Evolutionary conservation across 1,284 basidiomycete genomes (phyloP).

Genomic region (Leccinum subatratum): DNA sequence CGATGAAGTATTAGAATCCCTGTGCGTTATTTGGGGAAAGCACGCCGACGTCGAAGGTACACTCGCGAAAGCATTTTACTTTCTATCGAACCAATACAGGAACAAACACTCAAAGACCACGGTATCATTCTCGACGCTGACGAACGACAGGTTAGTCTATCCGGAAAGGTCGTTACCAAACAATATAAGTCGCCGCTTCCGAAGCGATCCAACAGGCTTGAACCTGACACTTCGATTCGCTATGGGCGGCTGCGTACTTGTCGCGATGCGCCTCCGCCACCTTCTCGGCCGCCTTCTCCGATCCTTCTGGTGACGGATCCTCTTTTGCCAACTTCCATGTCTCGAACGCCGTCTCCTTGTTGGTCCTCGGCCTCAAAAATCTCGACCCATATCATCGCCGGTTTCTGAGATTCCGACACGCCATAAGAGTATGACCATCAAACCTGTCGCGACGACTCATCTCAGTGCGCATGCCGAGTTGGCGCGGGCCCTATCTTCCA

Average conservation of each 20-base stretch:
- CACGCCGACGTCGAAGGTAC: conserved; percentile 57
- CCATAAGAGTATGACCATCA: conserved; percentile 32
- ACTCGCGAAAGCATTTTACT: conserved; percentile 92
- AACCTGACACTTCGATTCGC: conserved; percentile 13
- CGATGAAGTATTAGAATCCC: conserved; percentile 81
- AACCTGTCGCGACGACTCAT: conserved; percentile 21
- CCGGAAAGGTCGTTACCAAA: conserved; percentile 41
- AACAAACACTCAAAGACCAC: conserved; percentile 66
- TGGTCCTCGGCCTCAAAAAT: conserved; percentile 40
- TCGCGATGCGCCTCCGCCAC: conserved; percentile 25
- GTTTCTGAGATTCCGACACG: conserved; percentile 25
- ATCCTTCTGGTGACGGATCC: conserved; percentile 23
- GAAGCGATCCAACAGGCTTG: conserved; percentile 19
- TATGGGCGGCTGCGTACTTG: conserved; percentile 15
- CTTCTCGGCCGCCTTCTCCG: conserved; percentile 34
- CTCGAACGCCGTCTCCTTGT: conserved; percentile 46
- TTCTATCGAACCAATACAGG: conserved; percentile 79
- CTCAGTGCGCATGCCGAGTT: conserved; percentile 24
- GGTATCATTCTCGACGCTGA: conserved; percentile 44
- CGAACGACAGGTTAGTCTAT: conserved; percentile 24
- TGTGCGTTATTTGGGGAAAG: conserved; percentile 84
- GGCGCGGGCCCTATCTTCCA: conserved; percentile 28
- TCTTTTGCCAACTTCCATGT: conserved; percentile 22
- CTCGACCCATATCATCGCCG: conserved; percentile 35
- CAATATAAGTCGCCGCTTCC: conserved; percentile 42